phyloP scores from a whole-genome alignment of 2,329 filamentous ascomycete species.

The Fonsecaea multimorphosa region DNA sequence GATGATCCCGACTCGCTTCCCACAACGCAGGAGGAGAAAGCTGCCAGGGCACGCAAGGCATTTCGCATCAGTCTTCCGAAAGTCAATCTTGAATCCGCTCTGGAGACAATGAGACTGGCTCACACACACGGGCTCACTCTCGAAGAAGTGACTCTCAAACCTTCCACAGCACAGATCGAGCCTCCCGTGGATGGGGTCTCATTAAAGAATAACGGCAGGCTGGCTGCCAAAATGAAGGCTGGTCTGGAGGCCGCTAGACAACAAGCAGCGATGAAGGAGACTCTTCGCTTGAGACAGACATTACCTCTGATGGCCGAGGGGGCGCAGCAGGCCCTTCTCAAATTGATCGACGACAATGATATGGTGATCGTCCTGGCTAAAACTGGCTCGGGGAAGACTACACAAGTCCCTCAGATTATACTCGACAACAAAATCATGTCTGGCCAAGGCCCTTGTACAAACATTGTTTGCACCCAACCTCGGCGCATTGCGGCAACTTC shows the following conservation, averaged over 20 bases:
- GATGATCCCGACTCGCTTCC: background rate
- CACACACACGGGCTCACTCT: slow-evolving; percentile 21
- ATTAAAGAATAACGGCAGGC: slow-evolving; percentile 2
- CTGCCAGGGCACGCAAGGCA: slow-evolving; percentile 5
- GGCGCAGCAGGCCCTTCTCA: slow-evolving; percentile 50
- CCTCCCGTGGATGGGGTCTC: background rate
- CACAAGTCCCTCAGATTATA: slow-evolving; percentile 92
- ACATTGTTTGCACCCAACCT: slow-evolving; percentile 93
- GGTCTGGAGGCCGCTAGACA: slow-evolving; percentile 8
- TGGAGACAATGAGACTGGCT: slow-evolving; percentile 24
- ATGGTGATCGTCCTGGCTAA: slow-evolving; percentile 94
- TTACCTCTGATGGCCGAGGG: slow-evolving; percentile 26
- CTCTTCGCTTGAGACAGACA: slow-evolving; percentile 15
- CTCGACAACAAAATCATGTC: slow-evolving; percentile 84
- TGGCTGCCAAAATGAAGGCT: slow-evolving; percentile 23
- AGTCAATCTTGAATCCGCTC: slow-evolving; percentile 17
- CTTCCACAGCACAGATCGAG: background rate
- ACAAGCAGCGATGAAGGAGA: slow-evolving; percentile 3
- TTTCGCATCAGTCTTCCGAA: slow-evolving; percentile 21
- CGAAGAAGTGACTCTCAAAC: slow-evolving; percentile 15
- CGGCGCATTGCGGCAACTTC: slow-evolving; percentile 95
- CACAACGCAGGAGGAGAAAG: background rate
- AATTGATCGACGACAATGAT: slow-evolving; percentile 76
- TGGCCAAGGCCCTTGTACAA: slow-evolving; percentile 72
- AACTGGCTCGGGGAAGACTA: slow-evolving; percentile 96